Evolutionary conservation across 1,139 yeast species (phyloP), one percentile per base, ranked within the genome.

Genomic region (Scheffersomyces quercinus): DNA sequence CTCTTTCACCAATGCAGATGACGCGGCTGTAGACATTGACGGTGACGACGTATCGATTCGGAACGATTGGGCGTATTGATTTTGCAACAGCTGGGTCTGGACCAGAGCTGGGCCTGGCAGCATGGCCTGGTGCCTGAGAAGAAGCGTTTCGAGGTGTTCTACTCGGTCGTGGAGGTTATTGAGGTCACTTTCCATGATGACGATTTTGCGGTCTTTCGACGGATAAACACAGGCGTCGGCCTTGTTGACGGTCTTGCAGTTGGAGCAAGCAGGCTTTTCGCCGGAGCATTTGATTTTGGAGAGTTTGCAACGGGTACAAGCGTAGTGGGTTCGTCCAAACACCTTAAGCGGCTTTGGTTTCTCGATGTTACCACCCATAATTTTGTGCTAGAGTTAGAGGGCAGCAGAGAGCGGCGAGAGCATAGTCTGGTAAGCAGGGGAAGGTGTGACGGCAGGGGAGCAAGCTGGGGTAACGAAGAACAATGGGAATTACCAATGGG

Each of bases 141-240:
- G 35, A 13, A 31, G 35, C 24, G 35, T 14, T 14, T 76, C 79
- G 41, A 75, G 59, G 28, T 59, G 57, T 37, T 59, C 62, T n/a
- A 77, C 68, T 28, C 71, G 60, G 34, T 65, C 68, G 49, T 76
- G 75, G 24, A 79, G 59, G 37, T 63, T 61, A 42, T 73, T 63
- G 46, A 78, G 58, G 38, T 78, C 82, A 43, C 78, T 70, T 58
- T 77, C 82, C 70, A 75, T 67, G 28, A 79, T 68, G 38, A 77
- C 75, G 31, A 79, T 73, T 53, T 77, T 75, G 29, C 83, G 60
- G 54, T 78, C 81, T 39, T 75, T 68, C 31, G 65, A 62, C 1
- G 82, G 81, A 49, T 79, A 80, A 3, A 62, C 58, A 50, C 84
- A 80, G 7, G 56, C 67, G 36, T 58, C 62, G 9, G 60, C 65